Evolutionary conservation across 179 eudicot species (phyloP).

Genomic region (Silene noctiflora): DNA sequence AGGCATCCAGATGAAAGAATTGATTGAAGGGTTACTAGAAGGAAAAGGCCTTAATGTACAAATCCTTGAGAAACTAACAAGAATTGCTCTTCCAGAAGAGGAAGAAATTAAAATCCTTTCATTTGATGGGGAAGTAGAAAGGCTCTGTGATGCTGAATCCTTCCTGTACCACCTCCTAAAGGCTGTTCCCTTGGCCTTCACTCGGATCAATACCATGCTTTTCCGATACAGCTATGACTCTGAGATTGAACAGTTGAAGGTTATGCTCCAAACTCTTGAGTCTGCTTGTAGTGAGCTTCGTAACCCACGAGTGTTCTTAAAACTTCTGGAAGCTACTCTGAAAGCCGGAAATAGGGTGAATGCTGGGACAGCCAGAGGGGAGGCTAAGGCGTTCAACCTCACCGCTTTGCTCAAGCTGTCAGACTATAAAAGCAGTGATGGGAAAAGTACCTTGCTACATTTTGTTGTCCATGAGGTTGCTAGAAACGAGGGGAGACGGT

Average conservation of each 20-base stretch:
- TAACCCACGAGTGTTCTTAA: constrained; percentile 63
- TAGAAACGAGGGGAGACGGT: constrained; percentile 74
- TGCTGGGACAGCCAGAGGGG: constrained; percentile 82
- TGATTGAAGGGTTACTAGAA: constrained; percentile 51
- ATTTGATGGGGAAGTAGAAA: constrained; percentile 53
- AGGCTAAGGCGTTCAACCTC: constrained; percentile 80
- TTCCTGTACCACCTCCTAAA: constrained; percentile 68
- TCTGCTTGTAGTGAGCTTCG: constrained; percentile 61
- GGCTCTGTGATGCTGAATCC: constrained; percentile 79
- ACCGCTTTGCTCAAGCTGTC: constrained; percentile 71
- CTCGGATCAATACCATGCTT: constrained; percentile 60
- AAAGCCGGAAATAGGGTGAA: constrained; percentile 90
- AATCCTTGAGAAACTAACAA: constrained; percentile 67
- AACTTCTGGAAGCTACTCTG: constrained; percentile 76
- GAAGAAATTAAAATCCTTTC: constrained; percentile 52
- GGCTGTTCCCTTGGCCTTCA: constrained; percentile 67
- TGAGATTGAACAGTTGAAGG: constrained; percentile 49
- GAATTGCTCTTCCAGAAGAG: constrained; percentile 59
- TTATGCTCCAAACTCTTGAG: constrained; percentile 54
- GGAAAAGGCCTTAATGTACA: constrained; percentile 57
- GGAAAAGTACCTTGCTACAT: constrained; percentile 73
- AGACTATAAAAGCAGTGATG: constrained; percentile 82
- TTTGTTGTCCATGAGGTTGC: constrained; percentile 87
- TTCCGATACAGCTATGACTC: constrained; percentile 53
- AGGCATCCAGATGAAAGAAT: constrained; percentile 42